Base-by-base conservation (phyloP, 306 rosid species). In the Astragalus glycyphyllos region DNA sequence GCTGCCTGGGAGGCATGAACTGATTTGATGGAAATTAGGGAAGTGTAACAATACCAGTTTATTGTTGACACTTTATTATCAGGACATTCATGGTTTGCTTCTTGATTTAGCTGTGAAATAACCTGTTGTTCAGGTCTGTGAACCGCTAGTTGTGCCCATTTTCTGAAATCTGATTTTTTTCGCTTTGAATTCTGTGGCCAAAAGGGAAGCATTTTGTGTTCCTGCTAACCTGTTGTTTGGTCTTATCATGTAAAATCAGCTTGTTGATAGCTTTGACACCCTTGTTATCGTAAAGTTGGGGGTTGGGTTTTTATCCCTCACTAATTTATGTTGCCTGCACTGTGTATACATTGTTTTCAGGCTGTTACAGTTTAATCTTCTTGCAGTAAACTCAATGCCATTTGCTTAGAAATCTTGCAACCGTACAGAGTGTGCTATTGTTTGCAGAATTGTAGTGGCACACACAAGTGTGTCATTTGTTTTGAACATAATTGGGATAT, bases 261-360 rank as follows among this genome's bases (percentile, higher is more conserved):
- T 14, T 6, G 14, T 65, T 41, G 65, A 37, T 41, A 31, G 23
- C 62, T 73, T 8, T 38, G 9, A 14, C 49, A 47, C 46, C 45
- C 48, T 38, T 59, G 38, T 35, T 46, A 72, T 48, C 50, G 17
- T 7, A 20, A 37, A 59, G 31, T 11, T 42, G 68, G 48, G 26
- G 12, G 11, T 72, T 35, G 38, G 6, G 11, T 45, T 29, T 29
- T 31, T 31, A n/a, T n/a, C n/a, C n/a, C n/a, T n/a, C n/a, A n/a
- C n/a, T n/a, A n/a, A n/a, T n/a, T n/a, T n/a, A n/a, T n/a, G n/a
- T n/a, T n/a, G n/a, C n/a, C n/a, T n/a, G n/a, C n/a, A n/a, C n/a
- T n/a, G n/a, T n/a, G n/a, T n/a, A n/a, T n/a, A n/a, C n/a, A n/a
- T n/a, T n/a, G n/a, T n/a, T n/a, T n/a, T n/a, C n/a, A n/a, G n/a